Evolutionary conservation across 176 grass and related monocot genomes (phyloP), one percentile per base, ranked within the genome.

Genomic region (Hsuehochloa calcarea): DNA sequence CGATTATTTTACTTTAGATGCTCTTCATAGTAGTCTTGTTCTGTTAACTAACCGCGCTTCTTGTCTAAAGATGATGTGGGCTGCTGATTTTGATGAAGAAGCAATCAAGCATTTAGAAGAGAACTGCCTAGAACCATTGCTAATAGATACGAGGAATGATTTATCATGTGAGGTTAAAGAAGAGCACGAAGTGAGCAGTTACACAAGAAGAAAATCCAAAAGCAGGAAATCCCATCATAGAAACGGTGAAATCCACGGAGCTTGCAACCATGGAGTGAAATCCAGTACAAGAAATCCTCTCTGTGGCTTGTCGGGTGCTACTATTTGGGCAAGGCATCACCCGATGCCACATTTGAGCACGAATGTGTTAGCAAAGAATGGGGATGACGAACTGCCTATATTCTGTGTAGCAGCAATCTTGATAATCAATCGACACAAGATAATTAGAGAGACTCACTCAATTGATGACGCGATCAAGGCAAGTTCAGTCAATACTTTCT

Each of bases 51-150:
- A 85, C n/a, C 77, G n/a, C 27, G 29, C 22, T 80, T 86, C 2
- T 69, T 86, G 80, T 72, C 74, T 81, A 80, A 77, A 98, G 96
- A 98, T 95, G 96, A 98, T 98, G 96, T 98, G 96, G 96, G 96
- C 96, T 94, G 96, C 96, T 87, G 96, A 98, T 92, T 98, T 98
- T 91, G 86, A 95, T 75, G 96, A 98, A 82, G 91, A 85, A 76
- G 74, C 88, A 62, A 89, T 79, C 71, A 85, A 13, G 41, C 74
- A 75, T 87, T 90, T 98, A 65, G 90, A 94, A 68, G 86, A 87
- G 46, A 94, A 90, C 86, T 98, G 96, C 81, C 81, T 98, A 52
- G 93, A 86, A 41, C 80, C 85, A 16, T 94, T 98, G 79, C 74
- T 88, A 38, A 68, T 95, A 55, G 61, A 88, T 69, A 58, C 58